Evolutionary conservation across 1,284 basidiomycete genomes (phyloP), one percentile per base, ranked within the genome.

Genomic region (Puccinia coronata): DNA sequence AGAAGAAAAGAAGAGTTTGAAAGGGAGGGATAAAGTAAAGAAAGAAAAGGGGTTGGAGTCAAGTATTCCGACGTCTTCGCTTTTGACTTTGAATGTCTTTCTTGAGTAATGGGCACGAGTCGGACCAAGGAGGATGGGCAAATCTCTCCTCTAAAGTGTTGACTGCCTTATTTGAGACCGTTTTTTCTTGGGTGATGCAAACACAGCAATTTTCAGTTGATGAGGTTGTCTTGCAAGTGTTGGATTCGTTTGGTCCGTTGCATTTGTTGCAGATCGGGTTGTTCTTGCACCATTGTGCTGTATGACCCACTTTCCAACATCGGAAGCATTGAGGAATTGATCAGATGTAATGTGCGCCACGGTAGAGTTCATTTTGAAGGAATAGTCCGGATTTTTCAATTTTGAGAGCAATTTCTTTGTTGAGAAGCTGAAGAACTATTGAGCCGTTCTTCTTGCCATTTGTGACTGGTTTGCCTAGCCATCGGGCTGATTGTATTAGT

Each of bases 321-420:
- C 25, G 6, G n/a, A 63, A 63, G 25, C 59, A 63, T 63, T 63
- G 59, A 4, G 59, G 59, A 16, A 31, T 63, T 63, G 59, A 34
- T 34, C 23, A 16, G 11, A 5, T 25, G 20, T 63, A 63, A 5
- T 63, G 59, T 12, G 59, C 20, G 9, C 59, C 59, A 28, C 25
- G 36, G 23, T 63, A 63, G 12, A 63, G 5, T 14, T 31, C 23
- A 23, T 63, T 9, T 28, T 63, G 59, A 39, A 34, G 36, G 59
- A 63, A 63, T 4, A 63, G 59, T 14, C 59, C 59, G 3, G 59
- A 63, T 31, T 39, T 31, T 63, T 63, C 23, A 5, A 63, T 39
- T 25, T 63, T 63, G 6, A 63, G 36, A 14, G 59, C 59, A 9
- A 39, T 63, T 11, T 31, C 23, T 63, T 28, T 63, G 9, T 63